These are phyloP conservation scores for Torrubiella hemipterigena DNA, from an alignment of 2,329 filamentous ascomycete genomes.

Conservation along the genomic window DNA sequence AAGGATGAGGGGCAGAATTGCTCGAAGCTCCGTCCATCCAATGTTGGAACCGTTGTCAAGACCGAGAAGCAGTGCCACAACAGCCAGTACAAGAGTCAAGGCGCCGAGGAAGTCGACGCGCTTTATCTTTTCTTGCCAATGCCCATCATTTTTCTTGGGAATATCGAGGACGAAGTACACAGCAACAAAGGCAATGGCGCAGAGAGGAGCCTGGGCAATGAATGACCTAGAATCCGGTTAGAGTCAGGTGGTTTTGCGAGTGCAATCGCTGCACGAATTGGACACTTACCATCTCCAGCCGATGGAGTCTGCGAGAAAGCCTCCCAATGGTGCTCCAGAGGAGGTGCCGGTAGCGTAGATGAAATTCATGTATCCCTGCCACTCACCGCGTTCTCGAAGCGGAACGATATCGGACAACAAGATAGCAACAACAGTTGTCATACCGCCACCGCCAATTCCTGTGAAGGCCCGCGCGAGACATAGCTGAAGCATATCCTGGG, in stretches of 20 bases:
- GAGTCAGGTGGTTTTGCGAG: conserved; percentile 4
- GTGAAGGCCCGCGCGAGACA: conserved; percentile 46
- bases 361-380: conserved; percentile 64
- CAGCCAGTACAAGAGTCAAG: conserved; percentile 49
- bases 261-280: conserved; percentile 3
- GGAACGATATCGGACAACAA: conserved; percentile 57
- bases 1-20: conserved; percentile 43
- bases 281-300: conserved; percentile 58
- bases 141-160: conserved; percentile 45
- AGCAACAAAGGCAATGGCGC: conserved; percentile 49
- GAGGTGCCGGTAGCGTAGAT: conserved; percentile 58
- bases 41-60: conserved; percentile 64
- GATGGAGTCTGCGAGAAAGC: conserved; percentile 58
- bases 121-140: conserved; percentile 54
- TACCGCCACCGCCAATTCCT: conserved; percentile 56
- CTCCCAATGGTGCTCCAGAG: conserved; percentile 58
- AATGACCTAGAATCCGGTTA: conserved; percentile 44
- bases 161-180: conserved; percentile 53
- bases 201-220: conserved; percentile 56
- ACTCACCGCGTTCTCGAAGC: conserved; percentile 56
- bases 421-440: conserved; percentile 58
- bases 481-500: conserved; percentile 51
- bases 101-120: conserved; percentile 67
- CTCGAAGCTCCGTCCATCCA: conserved; percentile 49
- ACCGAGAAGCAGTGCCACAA: conserved; percentile 54